phyloP scores from a whole-genome alignment of 768 basidiomycete species.

The Candolleomyces eurysporus region DNA sequence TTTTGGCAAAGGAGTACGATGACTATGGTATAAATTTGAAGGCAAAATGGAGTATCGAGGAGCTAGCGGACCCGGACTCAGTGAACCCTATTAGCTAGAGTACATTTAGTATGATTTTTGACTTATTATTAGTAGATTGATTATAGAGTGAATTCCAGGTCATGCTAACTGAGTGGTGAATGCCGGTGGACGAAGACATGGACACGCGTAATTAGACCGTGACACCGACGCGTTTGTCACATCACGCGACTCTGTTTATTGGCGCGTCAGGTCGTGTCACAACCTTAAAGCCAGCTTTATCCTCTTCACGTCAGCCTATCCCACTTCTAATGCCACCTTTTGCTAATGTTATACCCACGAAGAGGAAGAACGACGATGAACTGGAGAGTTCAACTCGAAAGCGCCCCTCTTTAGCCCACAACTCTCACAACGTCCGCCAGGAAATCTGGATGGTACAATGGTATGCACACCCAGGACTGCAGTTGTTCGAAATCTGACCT shows the following conservation, averaged over 20 bases:
- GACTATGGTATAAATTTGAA: constrained; percentile 58
- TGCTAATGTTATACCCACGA: constrained; percentile 24
- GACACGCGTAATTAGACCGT: not conserved
- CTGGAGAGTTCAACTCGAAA: constrained; percentile 27
- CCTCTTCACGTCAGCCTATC: constrained; percentile 2
- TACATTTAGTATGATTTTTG: not conserved
- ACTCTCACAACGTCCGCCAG: constrained; percentile 16
- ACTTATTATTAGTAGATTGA: not conserved
- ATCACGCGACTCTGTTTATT: not conserved
- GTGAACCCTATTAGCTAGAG: not conserved
- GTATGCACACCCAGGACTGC: constrained; percentile 30
- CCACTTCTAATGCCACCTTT: constrained; percentile 30
- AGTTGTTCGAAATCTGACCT: not conserved
- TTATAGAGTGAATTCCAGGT: too few species aligned
- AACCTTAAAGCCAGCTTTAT: not conserved
- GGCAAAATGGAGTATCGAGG: constrained; percentile 79
- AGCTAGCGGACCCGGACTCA: too few species aligned
- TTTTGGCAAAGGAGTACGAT: constrained; percentile 60
- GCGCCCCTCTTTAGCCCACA: constrained; percentile 23
- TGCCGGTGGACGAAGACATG: too few species aligned
- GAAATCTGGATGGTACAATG: constrained; percentile 81
- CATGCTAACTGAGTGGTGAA: too few species aligned
- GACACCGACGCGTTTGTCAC: constrained; percentile 1
- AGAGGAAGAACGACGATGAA: constrained; percentile 35
- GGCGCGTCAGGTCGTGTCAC: not conserved